These are phyloP conservation scores for Rugonectria rugulosa DNA, from an alignment of 2,329 filamentous ascomycete genomes.

Conservation along the genomic window DNA sequence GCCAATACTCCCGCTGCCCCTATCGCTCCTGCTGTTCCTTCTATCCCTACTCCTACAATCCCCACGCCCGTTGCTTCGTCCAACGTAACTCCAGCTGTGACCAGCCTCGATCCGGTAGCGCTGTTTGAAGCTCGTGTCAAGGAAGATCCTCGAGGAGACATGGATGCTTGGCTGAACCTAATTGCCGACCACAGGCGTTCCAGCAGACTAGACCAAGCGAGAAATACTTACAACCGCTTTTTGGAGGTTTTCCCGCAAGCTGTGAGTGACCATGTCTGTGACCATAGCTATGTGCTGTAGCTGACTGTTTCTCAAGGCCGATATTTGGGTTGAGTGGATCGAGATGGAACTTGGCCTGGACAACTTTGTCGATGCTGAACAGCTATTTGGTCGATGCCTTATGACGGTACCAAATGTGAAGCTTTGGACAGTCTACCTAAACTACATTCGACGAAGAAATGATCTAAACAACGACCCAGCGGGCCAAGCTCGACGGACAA, in stretches of 20 bases:
- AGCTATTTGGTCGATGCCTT: conserved; percentile 83
- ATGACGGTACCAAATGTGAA: conserved; percentile 81
- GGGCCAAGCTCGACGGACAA: conserved; percentile 78
- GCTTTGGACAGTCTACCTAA: conserved; percentile 92
- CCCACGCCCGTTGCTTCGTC: conserved; percentile 35
- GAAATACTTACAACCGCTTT: conserved; percentile 85
- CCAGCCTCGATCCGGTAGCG: conserved; percentile 72
- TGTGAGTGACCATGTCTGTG: conserved; percentile 65
- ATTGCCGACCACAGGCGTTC: conserved; percentile 85
- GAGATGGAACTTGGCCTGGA: conserved; percentile 90
- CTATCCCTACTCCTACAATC: conserved; percentile 27
- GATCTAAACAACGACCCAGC: conserved; percentile 80
- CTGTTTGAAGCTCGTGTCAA: conserved; percentile 90
- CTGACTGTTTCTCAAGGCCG: conserved; percentile 69
- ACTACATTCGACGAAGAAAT: conserved; percentile 92
- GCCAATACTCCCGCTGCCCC: conserved; percentile 23
- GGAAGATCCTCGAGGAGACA: conserved; percentile 90
- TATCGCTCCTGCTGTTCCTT: conserved; percentile 4
- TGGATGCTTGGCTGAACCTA: conserved; percentile 89
- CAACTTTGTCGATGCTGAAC: conserved; percentile 80
- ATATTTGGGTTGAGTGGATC: conserved; percentile 88
- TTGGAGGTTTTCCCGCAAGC: conserved; percentile 87
- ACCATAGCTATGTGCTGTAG: conserved; percentile 5
- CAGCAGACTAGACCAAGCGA: conserved; percentile 81
- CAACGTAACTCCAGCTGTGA: conserved; percentile 47